Evolutionary conservation across 2,329 filamentous ascomycete species (phyloP).

Genomic region (Neonectria sp.): DNA sequence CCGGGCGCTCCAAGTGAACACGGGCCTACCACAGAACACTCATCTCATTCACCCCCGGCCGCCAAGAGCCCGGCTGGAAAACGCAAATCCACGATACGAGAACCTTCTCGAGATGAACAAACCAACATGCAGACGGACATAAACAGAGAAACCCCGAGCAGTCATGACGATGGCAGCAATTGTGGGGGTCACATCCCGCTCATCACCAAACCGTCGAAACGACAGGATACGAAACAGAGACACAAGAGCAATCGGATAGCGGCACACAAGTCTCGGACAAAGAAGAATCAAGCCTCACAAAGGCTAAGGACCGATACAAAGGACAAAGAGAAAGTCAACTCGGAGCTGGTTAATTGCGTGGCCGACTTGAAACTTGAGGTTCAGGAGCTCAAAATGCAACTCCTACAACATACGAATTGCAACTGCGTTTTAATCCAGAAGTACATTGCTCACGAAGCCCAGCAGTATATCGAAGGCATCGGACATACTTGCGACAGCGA

Average conservation of each 20-base stretch:
- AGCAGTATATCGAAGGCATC: background rate
- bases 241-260: background rate
- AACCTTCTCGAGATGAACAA: background rate
- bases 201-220: background rate
- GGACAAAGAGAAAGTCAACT: background rate
- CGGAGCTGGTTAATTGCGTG: background rate
- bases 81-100: background rate
- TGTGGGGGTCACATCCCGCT: too few species aligned
- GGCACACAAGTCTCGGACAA: background rate
- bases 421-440: slow-evolving; percentile 35
- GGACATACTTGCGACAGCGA: background rate
- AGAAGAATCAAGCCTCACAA: background rate
- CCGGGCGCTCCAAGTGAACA: background rate
- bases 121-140: background rate
- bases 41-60: background rate
- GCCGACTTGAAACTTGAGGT: slow-evolving; percentile 18
- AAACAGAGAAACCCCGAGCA: background rate
- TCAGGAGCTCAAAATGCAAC: slow-evolving; percentile 32
- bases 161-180: background rate
- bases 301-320: background rate
- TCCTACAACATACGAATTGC: slow-evolving; percentile 37
- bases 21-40: background rate
- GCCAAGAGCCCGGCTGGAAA: background rate
- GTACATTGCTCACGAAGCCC: slow-evolving; percentile 34
- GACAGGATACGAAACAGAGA: background rate